Conservation (phyloP, 106 monocot species). For the Vanilla planifolia region DNA sequence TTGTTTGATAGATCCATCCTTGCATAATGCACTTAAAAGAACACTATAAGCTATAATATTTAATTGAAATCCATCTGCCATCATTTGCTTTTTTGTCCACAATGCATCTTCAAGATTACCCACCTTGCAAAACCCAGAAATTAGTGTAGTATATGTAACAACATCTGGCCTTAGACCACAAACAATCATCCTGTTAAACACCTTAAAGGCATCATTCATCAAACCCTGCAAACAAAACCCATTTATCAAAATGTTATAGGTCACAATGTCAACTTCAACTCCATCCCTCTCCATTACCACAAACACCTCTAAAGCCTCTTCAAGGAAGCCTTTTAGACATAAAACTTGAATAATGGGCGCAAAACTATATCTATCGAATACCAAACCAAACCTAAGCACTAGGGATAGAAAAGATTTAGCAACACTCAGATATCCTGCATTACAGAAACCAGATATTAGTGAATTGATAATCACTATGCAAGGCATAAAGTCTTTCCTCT, state of each 20-base stretch:
- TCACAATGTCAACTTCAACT: conserved; percentile 44
- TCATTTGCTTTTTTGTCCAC: conserved; percentile 38
- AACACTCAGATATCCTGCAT: conserved; percentile 19
- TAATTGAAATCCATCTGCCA: conserved; percentile 34
- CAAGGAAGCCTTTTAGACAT: conserved; percentile 34
- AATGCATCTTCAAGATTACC: conserved; percentile 50
- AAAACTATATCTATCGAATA: conserved; percentile 54
- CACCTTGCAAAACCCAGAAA: conserved; percentile 38
- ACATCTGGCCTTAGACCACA: conserved; percentile 51
- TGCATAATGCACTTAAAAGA: conserved; percentile 47
- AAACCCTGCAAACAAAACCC: conserved; percentile 44
- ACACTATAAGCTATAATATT: conserved; percentile 69
- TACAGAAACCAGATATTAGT: conserved; percentile 49
- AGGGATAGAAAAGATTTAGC: conserved; percentile 48
- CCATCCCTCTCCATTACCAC: conserved; percentile 47
- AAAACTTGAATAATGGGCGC: conserved; percentile 52
- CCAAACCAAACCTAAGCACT: conserved; percentile 50
- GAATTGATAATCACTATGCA: conserved; percentile 37
- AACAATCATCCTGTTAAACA: conserved; percentile 33
- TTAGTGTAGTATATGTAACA: conserved; percentile 67
- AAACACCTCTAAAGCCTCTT: conserved; percentile 47
- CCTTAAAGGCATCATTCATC: conserved; percentile 23
- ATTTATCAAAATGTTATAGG: conserved; percentile 58
- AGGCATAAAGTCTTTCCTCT: conserved; percentile 22
- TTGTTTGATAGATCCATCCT: conserved; percentile 34